Conservation (phyloP, 73 alveolate genomes). For the Paramecium tetraurelia region DNA sequence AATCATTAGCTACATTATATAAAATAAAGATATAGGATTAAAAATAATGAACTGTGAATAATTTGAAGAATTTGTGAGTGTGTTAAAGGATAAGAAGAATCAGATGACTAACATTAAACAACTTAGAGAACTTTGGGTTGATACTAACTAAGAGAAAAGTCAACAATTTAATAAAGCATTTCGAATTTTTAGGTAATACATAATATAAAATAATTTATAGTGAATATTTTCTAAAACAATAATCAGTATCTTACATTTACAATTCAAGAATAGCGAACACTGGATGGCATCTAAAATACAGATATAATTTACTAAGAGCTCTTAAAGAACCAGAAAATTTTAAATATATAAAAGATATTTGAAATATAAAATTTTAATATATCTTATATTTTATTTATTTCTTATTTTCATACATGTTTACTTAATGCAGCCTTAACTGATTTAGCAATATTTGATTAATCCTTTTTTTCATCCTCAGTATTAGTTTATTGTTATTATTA, state of each 20-base stretch:
- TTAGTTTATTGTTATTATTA: neutral
- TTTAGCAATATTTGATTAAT: neutral
- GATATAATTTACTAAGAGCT: slow-evolving; percentile 30
- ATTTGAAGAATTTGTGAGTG: neutral
- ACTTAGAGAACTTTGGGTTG: slow-evolving; percentile 45
- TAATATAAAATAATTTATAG: neutral
- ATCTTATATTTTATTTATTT: neutral
- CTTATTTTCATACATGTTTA: slow-evolving; percentile 26
- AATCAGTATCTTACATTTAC: slow-evolving; percentile 9
- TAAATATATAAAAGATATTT: slow-evolving; percentile 30
- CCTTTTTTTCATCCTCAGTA: neutral
- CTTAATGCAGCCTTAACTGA: slow-evolving; percentile 32
- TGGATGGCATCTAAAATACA: slow-evolving; percentile 45
- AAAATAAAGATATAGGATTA: slow-evolving; percentile 15
- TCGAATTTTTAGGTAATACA: slow-evolving; percentile 19
- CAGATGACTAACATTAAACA: slow-evolving; percentile 28
- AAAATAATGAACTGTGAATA: neutral
- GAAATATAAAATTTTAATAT: neutral
- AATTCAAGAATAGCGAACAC: slow-evolving; percentile 40
- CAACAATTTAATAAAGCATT: slow-evolving; percentile 23
- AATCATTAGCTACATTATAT: slow-evolving; percentile 35
- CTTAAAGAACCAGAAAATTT: slow-evolving; percentile 29
- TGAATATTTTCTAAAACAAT: neutral
- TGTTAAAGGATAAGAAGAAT: neutral
- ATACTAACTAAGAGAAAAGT: neutral